Evolutionary conservation across 2,329 filamentous ascomycete genomes (phyloP).

Genomic region (Elsinoe australis): DNA sequence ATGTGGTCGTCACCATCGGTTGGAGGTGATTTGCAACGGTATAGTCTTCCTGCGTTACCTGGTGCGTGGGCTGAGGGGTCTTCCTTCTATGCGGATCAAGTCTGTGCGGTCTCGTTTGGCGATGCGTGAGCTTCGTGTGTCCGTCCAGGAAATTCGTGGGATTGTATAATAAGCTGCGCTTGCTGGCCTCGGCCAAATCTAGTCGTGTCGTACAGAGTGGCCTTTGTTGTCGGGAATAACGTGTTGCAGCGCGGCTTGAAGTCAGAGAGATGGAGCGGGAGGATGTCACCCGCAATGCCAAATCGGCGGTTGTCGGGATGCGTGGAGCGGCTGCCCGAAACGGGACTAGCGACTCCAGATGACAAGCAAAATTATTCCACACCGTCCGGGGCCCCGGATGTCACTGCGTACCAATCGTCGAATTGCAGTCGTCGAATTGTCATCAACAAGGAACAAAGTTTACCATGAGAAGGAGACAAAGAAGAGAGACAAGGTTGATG

Average conservation of each 20-base stretch:
- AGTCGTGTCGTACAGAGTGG: too few species aligned
- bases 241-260: conserved; percentile 3
- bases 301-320: conserved; percentile 5
- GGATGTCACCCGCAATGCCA: conserved; percentile 10
- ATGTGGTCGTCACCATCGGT: conserved; percentile 11
- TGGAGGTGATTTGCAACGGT: neutral
- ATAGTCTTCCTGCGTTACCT: too few species aligned
- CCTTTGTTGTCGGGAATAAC: neutral
- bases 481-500: too few species aligned
- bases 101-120: too few species aligned
- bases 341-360: conserved; percentile 1
- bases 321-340: conserved; percentile 7
- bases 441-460: too few species aligned
- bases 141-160: too few species aligned
- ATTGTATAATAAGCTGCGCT: too few species aligned
- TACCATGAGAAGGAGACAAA: too few species aligned
- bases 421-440: conserved; percentile 6
- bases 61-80: neutral
- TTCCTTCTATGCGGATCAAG: neutral
- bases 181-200: too few species aligned
- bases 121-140: too few species aligned
- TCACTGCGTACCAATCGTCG: neutral
- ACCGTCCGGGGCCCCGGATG: neutral
- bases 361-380: neutral
- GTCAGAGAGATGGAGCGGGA: neutral